These are phyloP conservation scores for Alternaria infectoria DNA, from an alignment of 2,329 filamentous ascomycete genomes.

Conservation along the genomic window DNA sequence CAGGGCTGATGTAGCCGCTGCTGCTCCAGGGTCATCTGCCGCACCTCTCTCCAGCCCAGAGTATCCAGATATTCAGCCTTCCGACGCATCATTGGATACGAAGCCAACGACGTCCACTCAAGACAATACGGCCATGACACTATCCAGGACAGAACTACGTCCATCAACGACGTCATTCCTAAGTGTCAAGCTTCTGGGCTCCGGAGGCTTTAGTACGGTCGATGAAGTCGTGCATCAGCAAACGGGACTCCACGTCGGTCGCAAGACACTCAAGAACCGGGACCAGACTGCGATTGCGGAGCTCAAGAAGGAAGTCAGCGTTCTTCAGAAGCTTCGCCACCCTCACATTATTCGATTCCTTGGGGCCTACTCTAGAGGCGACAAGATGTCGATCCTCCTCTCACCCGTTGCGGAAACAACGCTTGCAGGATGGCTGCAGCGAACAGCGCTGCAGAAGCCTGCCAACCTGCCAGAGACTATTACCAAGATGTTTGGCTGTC, in stretches of 20 bases:
- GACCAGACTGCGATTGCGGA: slow-evolving; percentile 39
- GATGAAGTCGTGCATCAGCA: slow-evolving; percentile 46
- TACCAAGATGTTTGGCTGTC: slow-evolving; percentile 46
- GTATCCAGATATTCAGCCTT: neutral
- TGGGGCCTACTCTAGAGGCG: slow-evolving; percentile 43
- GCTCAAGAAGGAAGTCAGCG: slow-evolving; percentile 43
- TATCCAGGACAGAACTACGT: neutral
- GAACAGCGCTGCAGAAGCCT: slow-evolving; percentile 24
- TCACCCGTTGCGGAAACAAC: slow-evolving; percentile 48
- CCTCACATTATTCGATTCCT: slow-evolving; percentile 49
- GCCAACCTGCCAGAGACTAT: slow-evolving; percentile 31
- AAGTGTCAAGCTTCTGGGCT: slow-evolving; percentile 44
- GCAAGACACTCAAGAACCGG: slow-evolving; percentile 49
- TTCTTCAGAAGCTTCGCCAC: slow-evolving; percentile 48
- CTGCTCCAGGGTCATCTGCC: neutral
- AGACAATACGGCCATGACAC: neutral
- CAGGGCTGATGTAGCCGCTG: neutral
- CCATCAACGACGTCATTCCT: slow-evolving; percentile 31
- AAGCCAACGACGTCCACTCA: neutral
- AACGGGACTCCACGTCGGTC: slow-evolving; percentile 41
- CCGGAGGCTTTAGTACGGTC: slow-evolving; percentile 47
- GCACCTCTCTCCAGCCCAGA: neutral
- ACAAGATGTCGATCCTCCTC: slow-evolving; percentile 47
- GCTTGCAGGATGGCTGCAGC: slow-evolving; percentile 43
- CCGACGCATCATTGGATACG: neutral